phyloP scores from a whole-genome alignment of 2,329 filamentous ascomycete genomes.

The Volutella citrinella region DNA sequence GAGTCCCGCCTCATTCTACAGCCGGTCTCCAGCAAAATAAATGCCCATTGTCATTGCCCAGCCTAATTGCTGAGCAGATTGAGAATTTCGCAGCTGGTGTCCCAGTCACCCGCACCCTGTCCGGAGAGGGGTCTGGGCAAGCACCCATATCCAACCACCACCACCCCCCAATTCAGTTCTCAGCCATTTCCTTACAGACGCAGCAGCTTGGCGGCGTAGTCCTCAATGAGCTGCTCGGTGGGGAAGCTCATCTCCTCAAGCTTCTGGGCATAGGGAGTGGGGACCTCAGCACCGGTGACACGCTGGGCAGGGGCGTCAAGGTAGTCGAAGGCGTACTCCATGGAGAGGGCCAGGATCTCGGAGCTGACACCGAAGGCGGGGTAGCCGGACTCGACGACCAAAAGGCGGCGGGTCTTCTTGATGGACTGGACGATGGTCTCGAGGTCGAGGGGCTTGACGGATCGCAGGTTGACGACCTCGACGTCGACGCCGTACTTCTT shows the following conservation, averaged over 20 bases:
- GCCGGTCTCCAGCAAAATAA: too few species aligned
- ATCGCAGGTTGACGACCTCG: constrained; percentile 97
- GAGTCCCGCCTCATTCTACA: too few species aligned
- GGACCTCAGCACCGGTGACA: constrained; percentile 94
- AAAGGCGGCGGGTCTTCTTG: constrained; percentile 94
- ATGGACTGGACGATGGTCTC: constrained; percentile 94
- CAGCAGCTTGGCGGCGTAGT: constrained; percentile 86
- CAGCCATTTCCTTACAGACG: constrained; percentile 54
- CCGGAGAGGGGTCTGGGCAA: too few species aligned
- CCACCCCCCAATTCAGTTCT: constrained; percentile 12
- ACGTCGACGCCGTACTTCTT: constrained; percentile 93
- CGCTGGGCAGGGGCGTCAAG: constrained; percentile 90
- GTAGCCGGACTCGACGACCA: constrained; percentile 94
- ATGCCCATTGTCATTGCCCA: too few species aligned
- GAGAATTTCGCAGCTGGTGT: too few species aligned
- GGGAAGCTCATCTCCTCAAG: constrained; percentile 97
- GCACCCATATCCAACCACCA: too few species aligned
- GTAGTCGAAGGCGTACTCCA: constrained; percentile 99
- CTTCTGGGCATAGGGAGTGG: constrained; percentile 89
- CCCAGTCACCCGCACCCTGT: too few species aligned
- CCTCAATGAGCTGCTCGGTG: constrained; percentile 80
- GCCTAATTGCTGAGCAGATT: too few species aligned
- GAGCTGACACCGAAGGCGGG: constrained; percentile 89
- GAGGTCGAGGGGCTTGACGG: constrained; percentile 93
- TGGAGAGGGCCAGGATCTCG: constrained; percentile 89